Conservation (phyloP, 768 basidiomycete genomes). For the Boletus tylopilopsis region DNA sequence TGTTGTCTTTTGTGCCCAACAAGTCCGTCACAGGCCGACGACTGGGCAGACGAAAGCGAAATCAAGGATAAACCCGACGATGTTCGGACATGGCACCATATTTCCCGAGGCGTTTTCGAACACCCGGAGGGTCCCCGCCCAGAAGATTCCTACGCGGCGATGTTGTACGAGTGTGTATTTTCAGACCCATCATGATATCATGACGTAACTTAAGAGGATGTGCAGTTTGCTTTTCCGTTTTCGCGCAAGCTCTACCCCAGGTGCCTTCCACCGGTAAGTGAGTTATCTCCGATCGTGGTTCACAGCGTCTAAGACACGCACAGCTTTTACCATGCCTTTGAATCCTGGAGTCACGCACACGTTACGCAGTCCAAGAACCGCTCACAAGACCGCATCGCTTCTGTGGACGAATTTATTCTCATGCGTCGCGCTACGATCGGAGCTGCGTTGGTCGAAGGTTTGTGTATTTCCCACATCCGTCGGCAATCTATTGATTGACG, state of each 20-base stretch:
- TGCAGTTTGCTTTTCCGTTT: conserved; percentile 32
- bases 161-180: conserved; percentile 35
- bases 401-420: conserved; percentile 36
- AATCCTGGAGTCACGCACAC: conserved; percentile 35
- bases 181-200: background rate
- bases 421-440: conserved; percentile 38
- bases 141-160: conserved; percentile 35
- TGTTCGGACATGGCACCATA: conserved; percentile 31
- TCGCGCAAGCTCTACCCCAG: conserved; percentile 34
- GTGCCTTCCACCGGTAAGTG: conserved; percentile 33
- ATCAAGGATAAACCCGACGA: conserved; percentile 33
- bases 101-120: conserved; percentile 29
- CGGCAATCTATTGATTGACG: background rate
- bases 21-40: conserved; percentile 28
- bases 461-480: background rate
- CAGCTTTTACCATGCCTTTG: conserved; percentile 35
- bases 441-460: conserved; percentile 37
- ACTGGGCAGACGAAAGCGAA: conserved; percentile 36
- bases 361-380: conserved; percentile 34
- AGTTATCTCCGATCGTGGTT: background rate
- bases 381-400: conserved; percentile 34
- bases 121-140: conserved; percentile 29
- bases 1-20: conserved; percentile 1
- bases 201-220: conserved; percentile 10
- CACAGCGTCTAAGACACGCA: conserved; percentile 3